Conservation (phyloP, 176 grass and related monocot species). For the Bromus sterilis region DNA sequence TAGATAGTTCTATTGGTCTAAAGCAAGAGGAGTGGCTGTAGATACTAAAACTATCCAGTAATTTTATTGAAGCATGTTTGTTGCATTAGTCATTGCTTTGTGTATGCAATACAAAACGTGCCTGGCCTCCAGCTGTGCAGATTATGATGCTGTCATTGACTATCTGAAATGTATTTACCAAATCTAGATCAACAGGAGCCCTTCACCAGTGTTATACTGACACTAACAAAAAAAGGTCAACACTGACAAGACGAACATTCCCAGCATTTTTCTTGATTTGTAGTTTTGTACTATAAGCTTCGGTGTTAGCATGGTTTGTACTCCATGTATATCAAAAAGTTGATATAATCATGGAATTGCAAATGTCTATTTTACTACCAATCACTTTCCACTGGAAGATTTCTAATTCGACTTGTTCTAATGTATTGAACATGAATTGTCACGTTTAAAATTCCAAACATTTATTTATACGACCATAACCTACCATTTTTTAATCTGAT, state of each 20-base stretch:
- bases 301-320: neutral
- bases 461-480: neutral
- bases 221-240: neutral
- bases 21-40: neutral
- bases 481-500: neutral
- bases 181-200: neutral
- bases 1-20: neutral
- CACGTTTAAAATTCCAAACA: neutral
- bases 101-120: neutral
- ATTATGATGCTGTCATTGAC: neutral
- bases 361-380: neutral
- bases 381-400: neutral
- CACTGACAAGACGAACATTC: neutral
- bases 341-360: neutral
- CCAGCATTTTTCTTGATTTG: neutral
- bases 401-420: neutral
- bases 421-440: slow-evolving; percentile 1
- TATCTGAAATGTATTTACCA: neutral
- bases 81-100: neutral
- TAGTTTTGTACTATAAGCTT: neutral
- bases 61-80: neutral
- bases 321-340: neutral
- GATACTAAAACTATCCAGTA: neutral
- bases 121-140: neutral
- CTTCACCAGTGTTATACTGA: neutral